Evolutionary conservation across 176 grass and related monocot species (phyloP), one percentile per base, ranked within the genome.

Genomic region (Musa beccarii): DNA sequence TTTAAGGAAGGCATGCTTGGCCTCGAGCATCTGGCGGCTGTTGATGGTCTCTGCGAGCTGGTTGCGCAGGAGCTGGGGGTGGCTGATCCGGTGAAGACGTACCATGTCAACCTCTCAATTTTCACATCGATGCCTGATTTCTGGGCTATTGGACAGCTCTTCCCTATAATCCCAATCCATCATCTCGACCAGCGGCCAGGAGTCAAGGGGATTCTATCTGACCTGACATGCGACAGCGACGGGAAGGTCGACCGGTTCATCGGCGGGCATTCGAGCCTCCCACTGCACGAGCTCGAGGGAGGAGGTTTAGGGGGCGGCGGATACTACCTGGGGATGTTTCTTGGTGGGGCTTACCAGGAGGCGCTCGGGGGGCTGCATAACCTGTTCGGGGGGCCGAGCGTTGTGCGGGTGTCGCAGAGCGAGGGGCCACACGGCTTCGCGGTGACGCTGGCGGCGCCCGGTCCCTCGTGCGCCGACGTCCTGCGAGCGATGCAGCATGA

Each of bases 291-390:
- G 10, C 55, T 76, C 3, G 17, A n/a, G 2, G 10, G 17, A 8
- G 55, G 10, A 12, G 24, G 16, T 13, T 19, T 13, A 0, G 23
- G 73, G 17, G 21, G 71, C n/a, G 71, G 83, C 4, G 80, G 89
- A 7, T 96, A 96, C 83, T 92, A 90, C 81, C 80, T 96, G 12
- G 93, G 93, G 75, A 96, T 96, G 93, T 96, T 96, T 79, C 76
- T 96, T 69, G 93, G 93, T 2, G 93, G 93, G 69, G 89, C 93
- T 49, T 96, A 96, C 83, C 93, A 96, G 87, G 93, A 96, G 85
- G 89, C 93, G 5, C 89, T 96, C 19, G 89, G 93, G 9, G 93
- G 93, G 0, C 79, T 90, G 65, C 93, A 96, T 83, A 96, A 96
- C 83, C 85, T 96, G 21, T 96, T 96, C 63, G 87, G 89, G 29